These are phyloP conservation scores for Kwoniella botswanensis DNA, from an alignment of 768 basidiomycete species.

Conservation along the genomic window DNA sequence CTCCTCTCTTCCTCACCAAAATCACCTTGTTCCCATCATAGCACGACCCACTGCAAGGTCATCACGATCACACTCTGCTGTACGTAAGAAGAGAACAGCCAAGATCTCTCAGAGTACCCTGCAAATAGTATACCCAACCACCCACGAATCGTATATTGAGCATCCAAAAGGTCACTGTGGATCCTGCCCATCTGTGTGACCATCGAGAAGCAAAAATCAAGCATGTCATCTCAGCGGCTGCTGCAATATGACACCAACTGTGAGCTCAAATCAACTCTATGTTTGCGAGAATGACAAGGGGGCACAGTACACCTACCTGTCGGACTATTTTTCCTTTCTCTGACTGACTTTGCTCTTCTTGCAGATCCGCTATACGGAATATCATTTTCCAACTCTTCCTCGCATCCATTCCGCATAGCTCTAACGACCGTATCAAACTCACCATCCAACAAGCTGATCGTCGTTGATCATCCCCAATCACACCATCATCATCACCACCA, in stretches of 20 bases:
- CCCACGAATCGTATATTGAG: background rate
- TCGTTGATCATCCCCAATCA: conserved; percentile 64
- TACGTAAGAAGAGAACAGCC: background rate
- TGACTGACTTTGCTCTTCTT: conserved; percentile 9
- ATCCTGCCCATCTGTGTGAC: too few relatives aligned
- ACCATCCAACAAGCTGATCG: conserved; percentile 57
- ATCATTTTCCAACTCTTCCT: conserved; percentile 63
- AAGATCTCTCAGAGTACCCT: background rate
- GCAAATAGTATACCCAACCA: background rate
- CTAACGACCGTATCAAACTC: conserved; percentile 85
- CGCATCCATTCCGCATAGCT: conserved; percentile 80
- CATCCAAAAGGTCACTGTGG: background rate
- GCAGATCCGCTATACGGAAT: conserved; percentile 56
- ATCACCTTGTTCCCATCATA: background rate
- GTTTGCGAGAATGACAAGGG: background rate
- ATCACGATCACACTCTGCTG: background rate
- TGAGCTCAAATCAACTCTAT: conserved; percentile 59
- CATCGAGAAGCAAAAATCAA: background rate
- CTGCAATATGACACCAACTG: conserved; percentile 86
- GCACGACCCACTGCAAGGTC: too few relatives aligned
- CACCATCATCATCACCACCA: conserved; percentile 61
- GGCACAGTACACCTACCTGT: too few relatives aligned
- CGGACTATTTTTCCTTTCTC: background rate
- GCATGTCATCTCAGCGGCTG: conserved; percentile 49
- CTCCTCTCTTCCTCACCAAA: background rate